These are phyloP conservation scores for Yamadazyma songkhlaensis DNA, from an alignment of 1,139 yeast species.

Conservation along the genomic window DNA sequence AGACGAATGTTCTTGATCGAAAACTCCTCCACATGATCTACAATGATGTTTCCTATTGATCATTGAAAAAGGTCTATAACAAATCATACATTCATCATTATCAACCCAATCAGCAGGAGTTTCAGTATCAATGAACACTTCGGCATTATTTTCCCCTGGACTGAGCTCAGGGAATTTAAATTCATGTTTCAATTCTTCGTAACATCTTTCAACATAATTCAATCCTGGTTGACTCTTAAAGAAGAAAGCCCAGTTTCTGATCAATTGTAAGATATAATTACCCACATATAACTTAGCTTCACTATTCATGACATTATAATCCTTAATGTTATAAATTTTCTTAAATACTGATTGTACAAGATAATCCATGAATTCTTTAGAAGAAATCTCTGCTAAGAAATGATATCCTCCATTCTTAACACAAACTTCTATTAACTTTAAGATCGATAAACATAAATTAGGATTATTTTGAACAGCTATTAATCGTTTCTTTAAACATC, in stretches of 20 bases:
- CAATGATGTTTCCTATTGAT: conserved; percentile 94
- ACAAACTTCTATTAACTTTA: conserved; percentile 80
- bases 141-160: conserved; percentile 33
- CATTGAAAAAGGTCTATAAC: conserved; percentile 76
- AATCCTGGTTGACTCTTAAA: conserved; percentile 70
- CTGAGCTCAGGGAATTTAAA: conserved; percentile 62
- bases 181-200: conserved; percentile 55
- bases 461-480: conserved; percentile 63
- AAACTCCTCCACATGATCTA: conserved; percentile 95
- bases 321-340: conserved; percentile 34
- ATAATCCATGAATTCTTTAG: conserved; percentile 85
- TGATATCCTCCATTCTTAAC: conserved; percentile 92
- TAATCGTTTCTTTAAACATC: conserved; percentile 73
- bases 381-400: conserved; percentile 73
- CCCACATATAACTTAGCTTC: conserved; percentile 58
- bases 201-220: conserved; percentile 61
- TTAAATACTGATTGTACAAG: conserved; percentile 45
- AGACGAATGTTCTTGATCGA: conserved; percentile 78
- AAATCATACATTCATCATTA: conserved; percentile 92
- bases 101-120: conserved; percentile 99
- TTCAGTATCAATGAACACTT: conserved; percentile 71
- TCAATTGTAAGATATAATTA: conserved; percentile 53
- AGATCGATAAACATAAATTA: conserved; percentile 68
- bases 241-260: conserved; percentile 77
- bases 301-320: conserved; percentile 23